Base-by-base conservation (phyloP, 148 eudicot genomes). In the Silene latifolia region DNA sequence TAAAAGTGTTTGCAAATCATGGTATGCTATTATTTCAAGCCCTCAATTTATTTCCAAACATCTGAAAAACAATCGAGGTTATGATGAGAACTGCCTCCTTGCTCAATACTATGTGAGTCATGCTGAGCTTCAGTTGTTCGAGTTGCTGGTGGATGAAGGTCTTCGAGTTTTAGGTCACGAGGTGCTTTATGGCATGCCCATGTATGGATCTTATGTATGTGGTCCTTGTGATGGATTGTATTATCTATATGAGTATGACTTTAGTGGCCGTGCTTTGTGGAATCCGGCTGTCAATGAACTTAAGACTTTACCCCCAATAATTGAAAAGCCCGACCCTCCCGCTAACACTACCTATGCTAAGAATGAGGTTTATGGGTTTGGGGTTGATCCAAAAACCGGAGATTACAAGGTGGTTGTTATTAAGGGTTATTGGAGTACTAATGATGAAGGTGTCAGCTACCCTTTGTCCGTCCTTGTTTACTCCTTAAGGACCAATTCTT, bases 141-240 rank as follows among this genome's bases (percentile, higher is more conserved):
- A 46, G 57, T 69, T 69, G 56, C 20, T 69, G 29, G 27, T 69
- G 23, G 58, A 69, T 21, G 72, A 69, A 11, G 42, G 25, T 21
- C 57, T 51, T 69, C 53, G 72, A 5, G 57, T 69, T 46, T 47
- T 69, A 14, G 17, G 14, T 21, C 23, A 67, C 19, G 53, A 42
- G 19, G 20, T 7, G 24, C 56, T 51, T 18, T 51, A 51, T 13
- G 17, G 18, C 18, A 14, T 51, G 18, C 56, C 56, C 18, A 51
- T 51, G 56, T 51, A 51, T 14, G 56, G 56, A 51, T 51, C 56
- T 4, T 51, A 51, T 51, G 56, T 51, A 0, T 51, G 56, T 15
- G 56, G 56, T 51, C 56, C 56, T 51, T 51, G 56, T 51, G 56
- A 51, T 51, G 56, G 56, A 3, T 51, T 51, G 56, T 51, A 51